phyloP scores from a whole-genome alignment of 306 rosid genomes.

The Purshia tridentata region DNA sequence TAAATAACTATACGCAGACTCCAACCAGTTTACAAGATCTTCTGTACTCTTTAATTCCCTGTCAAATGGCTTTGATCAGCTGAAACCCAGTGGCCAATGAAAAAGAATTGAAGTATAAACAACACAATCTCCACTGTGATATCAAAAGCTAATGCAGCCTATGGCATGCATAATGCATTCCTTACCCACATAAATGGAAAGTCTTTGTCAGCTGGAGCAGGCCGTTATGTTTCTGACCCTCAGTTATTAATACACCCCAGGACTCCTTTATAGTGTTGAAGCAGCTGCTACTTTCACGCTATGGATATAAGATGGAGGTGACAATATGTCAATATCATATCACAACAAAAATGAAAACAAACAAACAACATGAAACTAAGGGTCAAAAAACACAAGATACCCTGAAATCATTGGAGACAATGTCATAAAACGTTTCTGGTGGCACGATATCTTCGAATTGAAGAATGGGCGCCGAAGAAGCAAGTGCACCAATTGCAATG shows the following conservation, averaged over 20 bases:
- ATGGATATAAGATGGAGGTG: constrained; percentile 18
- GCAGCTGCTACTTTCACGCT: constrained; percentile 79
- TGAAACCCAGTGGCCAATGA: constrained; percentile 21
- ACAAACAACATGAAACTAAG: constrained; percentile 3
- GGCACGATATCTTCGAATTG: constrained; percentile 85
- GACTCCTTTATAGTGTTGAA: constrained; percentile 70
- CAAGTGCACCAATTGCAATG: constrained; percentile 77
- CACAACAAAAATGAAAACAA: background rate
- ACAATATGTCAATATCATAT: constrained; percentile 21
- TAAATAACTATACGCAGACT: constrained; percentile 78
- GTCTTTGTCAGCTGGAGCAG: constrained; percentile 55
- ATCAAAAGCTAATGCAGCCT: background rate
- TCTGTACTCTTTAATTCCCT: constrained; percentile 45
- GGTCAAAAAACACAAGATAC: constrained; percentile 26
- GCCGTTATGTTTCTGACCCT: constrained; percentile 51
- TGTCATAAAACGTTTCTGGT: constrained; percentile 62
- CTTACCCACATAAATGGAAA: constrained; percentile 66
- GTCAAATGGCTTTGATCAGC: constrained; percentile 27
- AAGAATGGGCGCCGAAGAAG: constrained; percentile 93
- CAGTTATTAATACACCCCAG: constrained; percentile 48
- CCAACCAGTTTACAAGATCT: constrained; percentile 66
- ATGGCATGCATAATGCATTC: background rate
- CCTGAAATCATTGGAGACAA: constrained; percentile 70
- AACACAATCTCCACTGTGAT: background rate
- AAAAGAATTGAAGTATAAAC: constrained; percentile 18